Evolutionary conservation across 371 early-diverging fungal genomes (phyloP).

Genomic region (Actinomortierella wolfii): DNA sequence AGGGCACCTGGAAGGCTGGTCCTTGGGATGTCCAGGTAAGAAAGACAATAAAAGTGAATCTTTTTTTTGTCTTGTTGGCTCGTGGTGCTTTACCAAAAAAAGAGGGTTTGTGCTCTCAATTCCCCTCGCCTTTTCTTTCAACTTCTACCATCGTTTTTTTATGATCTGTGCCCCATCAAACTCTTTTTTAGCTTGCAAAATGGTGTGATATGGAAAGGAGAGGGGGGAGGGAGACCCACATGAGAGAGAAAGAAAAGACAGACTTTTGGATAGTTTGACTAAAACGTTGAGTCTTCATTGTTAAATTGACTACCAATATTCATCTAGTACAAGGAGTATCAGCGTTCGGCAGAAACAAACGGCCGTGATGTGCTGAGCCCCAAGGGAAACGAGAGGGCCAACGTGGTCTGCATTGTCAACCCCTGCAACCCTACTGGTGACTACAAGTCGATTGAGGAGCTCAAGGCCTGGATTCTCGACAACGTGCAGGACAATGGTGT

Average conservation of each 20-base stretch:
- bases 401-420: conserved; percentile 78
- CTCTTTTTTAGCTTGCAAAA: neutral
- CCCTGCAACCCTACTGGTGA: conserved; percentile 91
- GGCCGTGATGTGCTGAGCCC: conserved; percentile 65
- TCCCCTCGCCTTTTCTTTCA: neutral
- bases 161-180: conserved; percentile 34
- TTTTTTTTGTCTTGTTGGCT: neutral
- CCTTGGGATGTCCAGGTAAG: conserved; percentile 77
- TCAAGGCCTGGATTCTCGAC: conserved; percentile 69
- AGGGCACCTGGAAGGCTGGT: conserved; percentile 79
- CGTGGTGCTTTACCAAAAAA: neutral
- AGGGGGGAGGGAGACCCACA: too few relatives aligned
- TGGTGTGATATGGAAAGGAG: too few relatives aligned
- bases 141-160: neutral
- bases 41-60: neutral
- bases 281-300: too few relatives aligned
- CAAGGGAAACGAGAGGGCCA: conserved; percentile 55
- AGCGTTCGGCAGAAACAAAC: conserved; percentile 79
- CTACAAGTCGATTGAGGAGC: conserved; percentile 67
- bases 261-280: too few relatives aligned
- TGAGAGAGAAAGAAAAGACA: too few relatives aligned
- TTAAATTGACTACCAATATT: too few relatives aligned
- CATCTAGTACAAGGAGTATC: conserved; percentile 82
- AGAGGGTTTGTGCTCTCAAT: neutral
- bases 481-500: conserved; percentile 72